Evolutionary conservation across 2,329 filamentous ascomycete genomes (phyloP).

Genomic region (Fusarium virguliforme): DNA sequence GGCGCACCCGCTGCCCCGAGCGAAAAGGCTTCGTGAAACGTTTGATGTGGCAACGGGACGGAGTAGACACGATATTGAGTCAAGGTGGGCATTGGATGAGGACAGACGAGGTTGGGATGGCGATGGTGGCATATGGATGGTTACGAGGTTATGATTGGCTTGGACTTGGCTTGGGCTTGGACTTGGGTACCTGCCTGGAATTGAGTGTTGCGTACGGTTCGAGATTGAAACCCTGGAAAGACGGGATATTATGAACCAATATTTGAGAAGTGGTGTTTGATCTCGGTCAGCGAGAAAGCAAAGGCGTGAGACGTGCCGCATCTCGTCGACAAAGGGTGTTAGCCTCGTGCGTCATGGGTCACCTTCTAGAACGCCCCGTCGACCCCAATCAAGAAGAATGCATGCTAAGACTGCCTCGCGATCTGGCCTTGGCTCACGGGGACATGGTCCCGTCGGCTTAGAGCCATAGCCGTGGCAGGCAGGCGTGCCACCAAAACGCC

Average conservation of each 20-base stretch:
- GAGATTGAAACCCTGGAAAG: constrained; percentile 26
- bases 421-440: constrained; percentile 14
- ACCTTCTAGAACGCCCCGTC: constrained; percentile 1
- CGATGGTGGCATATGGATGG: constrained; percentile 24
- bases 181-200: constrained; percentile 8
- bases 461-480: constrained; percentile 14
- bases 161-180: neutral
- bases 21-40: constrained; percentile 39
- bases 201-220: constrained; percentile 12
- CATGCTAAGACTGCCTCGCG: constrained; percentile 12
- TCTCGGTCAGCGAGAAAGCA: constrained; percentile 15
- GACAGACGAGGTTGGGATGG: neutral
- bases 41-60: neutral
- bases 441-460: constrained; percentile 1
- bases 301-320: neutral
- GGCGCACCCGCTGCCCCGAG: constrained; percentile 42
- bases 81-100: constrained; percentile 4
- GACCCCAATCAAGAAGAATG: neutral
- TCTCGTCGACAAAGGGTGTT: neutral
- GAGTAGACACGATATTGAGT: neutral
- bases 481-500: constrained; percentile 21
- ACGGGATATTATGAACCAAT: constrained; percentile 11
- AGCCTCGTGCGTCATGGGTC: constrained; percentile 6
- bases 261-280: neutral
- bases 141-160: constrained; percentile 39